Evolutionary conservation across 225 moss, liverwort and hornwort genomes (phyloP).

Genomic region (Rhytidiadelphus loreus): DNA sequence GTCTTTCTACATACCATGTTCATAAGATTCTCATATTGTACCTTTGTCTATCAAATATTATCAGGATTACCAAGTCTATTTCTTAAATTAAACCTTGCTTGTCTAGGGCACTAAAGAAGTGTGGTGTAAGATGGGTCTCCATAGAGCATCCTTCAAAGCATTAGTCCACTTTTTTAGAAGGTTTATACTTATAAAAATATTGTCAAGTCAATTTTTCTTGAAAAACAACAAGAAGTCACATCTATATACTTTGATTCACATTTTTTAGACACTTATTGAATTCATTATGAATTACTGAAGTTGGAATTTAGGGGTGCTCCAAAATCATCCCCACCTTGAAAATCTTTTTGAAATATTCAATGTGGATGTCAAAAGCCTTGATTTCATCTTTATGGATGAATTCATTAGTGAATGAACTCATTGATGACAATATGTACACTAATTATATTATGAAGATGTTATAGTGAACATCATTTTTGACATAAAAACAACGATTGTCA

Average conservation of each 20-base stretch:
- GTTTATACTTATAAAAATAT: not conserved
- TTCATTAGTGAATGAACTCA: not conserved
- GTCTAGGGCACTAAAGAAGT: not conserved
- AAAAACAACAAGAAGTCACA: not conserved
- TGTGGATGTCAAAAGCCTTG: not conserved
- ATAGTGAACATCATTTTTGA: too few species aligned
- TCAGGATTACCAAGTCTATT: not conserved
- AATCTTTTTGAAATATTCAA: rapidly evolving
- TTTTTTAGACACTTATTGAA: not conserved
- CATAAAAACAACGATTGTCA: too few species aligned
- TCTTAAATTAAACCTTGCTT: not conserved
- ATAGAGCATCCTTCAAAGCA: not conserved
- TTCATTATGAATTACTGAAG: not conserved
- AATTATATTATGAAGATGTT: too few species aligned
- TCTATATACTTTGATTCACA: not conserved
- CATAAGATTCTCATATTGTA: not conserved
- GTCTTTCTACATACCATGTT: rapidly evolving
- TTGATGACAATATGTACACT: rapidly evolving
- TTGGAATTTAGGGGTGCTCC: not conserved
- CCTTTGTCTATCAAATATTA: not conserved
- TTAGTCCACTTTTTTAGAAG: not conserved
- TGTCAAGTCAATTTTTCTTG: not conserved
- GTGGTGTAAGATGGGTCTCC: rapidly evolving
- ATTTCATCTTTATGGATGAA: not conserved
- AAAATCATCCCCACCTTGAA: not conserved